Evolutionary conservation across 2,329 filamentous ascomycete genomes (phyloP).

Genomic region (Paradendryphiella salina): DNA sequence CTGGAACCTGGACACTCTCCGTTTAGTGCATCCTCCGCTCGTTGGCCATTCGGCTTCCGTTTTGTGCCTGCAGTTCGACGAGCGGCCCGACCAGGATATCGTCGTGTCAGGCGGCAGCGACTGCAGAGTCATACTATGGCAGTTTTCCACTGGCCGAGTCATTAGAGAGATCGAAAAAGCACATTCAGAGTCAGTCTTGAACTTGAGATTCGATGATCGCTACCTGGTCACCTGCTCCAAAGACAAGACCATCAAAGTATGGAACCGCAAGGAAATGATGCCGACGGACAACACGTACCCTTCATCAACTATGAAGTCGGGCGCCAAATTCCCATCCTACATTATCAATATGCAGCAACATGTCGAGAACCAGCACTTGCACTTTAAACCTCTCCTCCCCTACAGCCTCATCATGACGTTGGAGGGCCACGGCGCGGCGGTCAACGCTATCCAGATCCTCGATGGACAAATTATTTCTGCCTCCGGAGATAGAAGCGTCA

Average conservation of each 20-base stretch:
- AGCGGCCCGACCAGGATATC: constrained; percentile 81
- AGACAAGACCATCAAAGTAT: constrained; percentile 95
- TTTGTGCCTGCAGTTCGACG: constrained; percentile 92
- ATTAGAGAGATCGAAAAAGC: constrained; percentile 75
- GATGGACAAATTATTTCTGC: constrained; percentile 88
- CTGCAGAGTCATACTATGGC: constrained; percentile 87
- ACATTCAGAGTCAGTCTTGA: constrained; percentile 88
- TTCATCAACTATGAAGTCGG: constrained; percentile 47
- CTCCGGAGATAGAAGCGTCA: constrained; percentile 90
- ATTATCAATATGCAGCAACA: constrained; percentile 56
- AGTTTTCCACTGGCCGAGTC: constrained; percentile 84
- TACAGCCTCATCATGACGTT: constrained; percentile 79
- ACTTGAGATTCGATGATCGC: constrained; percentile 86
- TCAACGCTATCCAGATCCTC: constrained; percentile 92
- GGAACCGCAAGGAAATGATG: constrained; percentile 68
- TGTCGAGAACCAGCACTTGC: constrained; percentile 45
- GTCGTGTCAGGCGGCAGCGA: constrained; percentile 97
- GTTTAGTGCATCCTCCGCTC: constrained; percentile 74
- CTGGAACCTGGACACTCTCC: constrained; percentile 83
- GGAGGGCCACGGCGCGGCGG: constrained; percentile 84
- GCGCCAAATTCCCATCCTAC: constrained; percentile 56
- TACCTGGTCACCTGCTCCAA: constrained; percentile 97
- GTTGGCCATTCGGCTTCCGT: constrained; percentile 82
- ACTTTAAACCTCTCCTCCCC: constrained; percentile 62
- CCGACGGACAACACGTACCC: constrained; percentile 48